Conservation (phyloP, 2,329 filamentous ascomycete species). For the Botrytis squamosa region DNA sequence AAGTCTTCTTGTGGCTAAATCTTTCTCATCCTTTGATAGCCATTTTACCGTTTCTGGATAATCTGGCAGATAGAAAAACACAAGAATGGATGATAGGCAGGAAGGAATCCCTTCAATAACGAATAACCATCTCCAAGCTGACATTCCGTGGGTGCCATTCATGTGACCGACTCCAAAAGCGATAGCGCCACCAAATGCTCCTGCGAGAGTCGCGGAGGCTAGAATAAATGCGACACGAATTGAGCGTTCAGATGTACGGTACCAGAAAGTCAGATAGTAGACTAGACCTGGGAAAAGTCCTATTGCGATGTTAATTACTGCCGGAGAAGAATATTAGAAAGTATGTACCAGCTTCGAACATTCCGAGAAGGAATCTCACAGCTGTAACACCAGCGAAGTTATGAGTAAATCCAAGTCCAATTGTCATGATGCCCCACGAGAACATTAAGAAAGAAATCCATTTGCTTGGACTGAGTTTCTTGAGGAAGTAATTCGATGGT, state of each 20-base stretch:
- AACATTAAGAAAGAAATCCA: conserved; percentile 53
- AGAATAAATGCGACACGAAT: conserved; percentile 38
- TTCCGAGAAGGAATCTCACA: conserved; percentile 49
- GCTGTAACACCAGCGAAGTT: conserved; percentile 47
- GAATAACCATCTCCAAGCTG: conserved; percentile 38
- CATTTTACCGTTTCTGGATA: conserved; percentile 49
- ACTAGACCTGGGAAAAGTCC: conserved; percentile 44
- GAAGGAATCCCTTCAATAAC: conserved; percentile 37
- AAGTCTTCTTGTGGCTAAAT: conserved; percentile 44
- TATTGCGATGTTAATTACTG: conserved; percentile 41
- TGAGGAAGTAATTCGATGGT: conserved; percentile 50
- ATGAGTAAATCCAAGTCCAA: conserved; percentile 46
- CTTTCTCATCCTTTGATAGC: conserved; percentile 47
- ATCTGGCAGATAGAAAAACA: conserved; percentile 49
- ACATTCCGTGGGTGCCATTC: conserved; percentile 32
- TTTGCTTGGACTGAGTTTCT: conserved; percentile 47
- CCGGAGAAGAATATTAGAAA: conserved; percentile 39
- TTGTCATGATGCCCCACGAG: conserved; percentile 49
- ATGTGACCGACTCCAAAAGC: conserved; percentile 38
- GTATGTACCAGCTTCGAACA: conserved; percentile 47
- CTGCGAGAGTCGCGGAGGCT: conserved; percentile 37
- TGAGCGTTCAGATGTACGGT: conserved; percentile 34
- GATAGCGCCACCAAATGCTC: conserved; percentile 38
- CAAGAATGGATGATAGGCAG: conserved; percentile 49
- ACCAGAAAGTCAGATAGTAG: conserved; percentile 40